Base-by-base conservation (phyloP, 345 rosid species). In the Eucalyptus cloeziana region DNA sequence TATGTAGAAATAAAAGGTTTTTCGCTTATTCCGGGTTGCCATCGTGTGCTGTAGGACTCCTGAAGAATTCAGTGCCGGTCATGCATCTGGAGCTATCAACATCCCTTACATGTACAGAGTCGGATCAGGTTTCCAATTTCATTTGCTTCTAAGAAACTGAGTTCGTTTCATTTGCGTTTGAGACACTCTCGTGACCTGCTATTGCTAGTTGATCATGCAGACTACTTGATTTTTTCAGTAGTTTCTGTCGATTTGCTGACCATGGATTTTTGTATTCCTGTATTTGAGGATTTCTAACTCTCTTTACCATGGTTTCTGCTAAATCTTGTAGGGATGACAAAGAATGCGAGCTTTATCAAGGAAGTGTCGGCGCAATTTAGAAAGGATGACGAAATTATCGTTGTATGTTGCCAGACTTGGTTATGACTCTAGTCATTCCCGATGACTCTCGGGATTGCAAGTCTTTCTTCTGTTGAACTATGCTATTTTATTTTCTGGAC, bases 1-100 rank as follows among this genome's bases (percentile, higher is more conserved):
- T 37, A 21, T 21, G 83, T 76, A 37, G 4, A 12, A 0, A 40
- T 10, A 37, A 37, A 71, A 71, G 47, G 47, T 10, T 37, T 21
- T 76, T 87, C 7, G 14, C 81, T 45, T 52, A 14, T 13, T 52
- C 69, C 52, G 31, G 62, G 10, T 25, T 50, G 87, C 10, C 7
- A 19, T 10, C 12, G 40, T 52, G 3, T 21, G 24, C 47, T 90
- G 87, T 49, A 95, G 97, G 92, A 96, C 99, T 89, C 94, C 96
- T 6, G 99, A 96, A 54, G 99, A 96, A 58, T 97, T 96, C 92
- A 91, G 91, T 15, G 96, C 95, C 25, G 97, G 98, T 87, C 99
- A 97, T 92, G 95, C 94, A 27, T 89, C 93, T 49, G 96, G 95
- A 30, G 98, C 99, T 45, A 88, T 95, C 45, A 97, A 97, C 91